Percentiles rank a stretch among this genome's conserved stretches.
phyloP scores from a whole-genome alignment of 2,329 filamentous ascomycete species.

The Scytalidium sp. region DNA sequence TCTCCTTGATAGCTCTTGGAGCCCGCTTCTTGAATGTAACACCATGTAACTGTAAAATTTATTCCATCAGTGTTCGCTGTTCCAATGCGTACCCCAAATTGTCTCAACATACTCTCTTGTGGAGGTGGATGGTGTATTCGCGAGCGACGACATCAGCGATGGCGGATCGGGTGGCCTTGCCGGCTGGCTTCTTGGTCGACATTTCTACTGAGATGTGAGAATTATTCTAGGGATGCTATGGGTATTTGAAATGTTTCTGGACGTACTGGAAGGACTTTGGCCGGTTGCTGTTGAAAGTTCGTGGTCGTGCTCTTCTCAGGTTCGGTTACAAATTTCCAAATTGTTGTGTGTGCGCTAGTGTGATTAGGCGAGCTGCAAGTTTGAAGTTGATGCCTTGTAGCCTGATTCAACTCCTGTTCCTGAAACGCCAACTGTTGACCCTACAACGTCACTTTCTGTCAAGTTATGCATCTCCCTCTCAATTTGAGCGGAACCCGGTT shows the following conservation, averaged over 20 bases:
- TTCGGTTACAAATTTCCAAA: background rate
- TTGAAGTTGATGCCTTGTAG: background rate
- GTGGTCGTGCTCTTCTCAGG: background rate
- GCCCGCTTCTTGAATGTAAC: slow-evolving; percentile 99
- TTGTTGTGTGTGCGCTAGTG: background rate
- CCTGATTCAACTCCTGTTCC: background rate
- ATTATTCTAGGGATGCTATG: background rate
- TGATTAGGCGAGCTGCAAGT: background rate
- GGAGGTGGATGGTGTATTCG: slow-evolving; percentile 99
- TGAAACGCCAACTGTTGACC: background rate
- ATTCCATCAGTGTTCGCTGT: slow-evolving; percentile 43
- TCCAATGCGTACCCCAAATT: slow-evolving; percentile 2
- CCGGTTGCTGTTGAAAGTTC: background rate
- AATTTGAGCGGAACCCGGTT: background rate
- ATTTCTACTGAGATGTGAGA: slow-evolving; percentile 49
- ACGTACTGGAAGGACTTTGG: background rate
- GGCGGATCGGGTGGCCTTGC: slow-evolving; percentile 80
- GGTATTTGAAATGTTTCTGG: slow-evolving; percentile 1
- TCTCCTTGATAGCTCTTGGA: slow-evolving; percentile 99
- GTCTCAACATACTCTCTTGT: slow-evolving; percentile 86
- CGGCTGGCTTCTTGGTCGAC: slow-evolving; percentile 66
- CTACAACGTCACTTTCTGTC: background rate
- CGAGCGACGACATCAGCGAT: slow-evolving; percentile 98
- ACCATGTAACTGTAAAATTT: slow-evolving; percentile 76
- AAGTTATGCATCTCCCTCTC: background rate